A percentile compares a stretch with the other conserved stretches of the same genome.
phyloP scores from a whole-genome alignment of 2,329 filamentous ascomycete genomes.

The Beauveria sp. region DNA sequence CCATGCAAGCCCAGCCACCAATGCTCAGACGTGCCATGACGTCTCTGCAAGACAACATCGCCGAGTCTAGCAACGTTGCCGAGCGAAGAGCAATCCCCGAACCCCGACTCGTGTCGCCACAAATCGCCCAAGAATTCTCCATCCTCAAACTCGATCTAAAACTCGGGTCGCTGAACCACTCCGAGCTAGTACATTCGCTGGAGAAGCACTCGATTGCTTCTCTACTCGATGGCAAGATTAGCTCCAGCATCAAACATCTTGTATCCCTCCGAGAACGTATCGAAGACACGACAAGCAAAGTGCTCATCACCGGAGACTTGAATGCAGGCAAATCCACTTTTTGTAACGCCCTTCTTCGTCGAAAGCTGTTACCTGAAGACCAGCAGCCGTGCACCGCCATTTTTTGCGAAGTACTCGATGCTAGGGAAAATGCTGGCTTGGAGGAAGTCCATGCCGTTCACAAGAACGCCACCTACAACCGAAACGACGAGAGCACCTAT shows the following conservation, averaged over 20 bases:
- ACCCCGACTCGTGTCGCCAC: conserved; percentile 79
- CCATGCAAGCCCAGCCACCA: conserved; percentile 36
- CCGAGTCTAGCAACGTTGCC: conserved; percentile 68
- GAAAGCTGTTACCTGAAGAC: conserved; percentile 90
- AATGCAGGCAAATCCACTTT: conserved; percentile 99
- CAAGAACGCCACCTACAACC: conserved; percentile 69
- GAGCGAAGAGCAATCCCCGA: conserved; percentile 56
- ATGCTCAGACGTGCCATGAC: conserved; percentile 64
- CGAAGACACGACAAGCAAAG: conserved; percentile 95
- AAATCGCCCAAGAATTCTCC: conserved; percentile 93
- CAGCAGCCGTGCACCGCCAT: conserved; percentile 98
- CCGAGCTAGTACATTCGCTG: conserved; percentile 86
- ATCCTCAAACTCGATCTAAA: conserved; percentile 92
- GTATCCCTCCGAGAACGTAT: conserved; percentile 83
- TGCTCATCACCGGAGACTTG: conserved; percentile 87
- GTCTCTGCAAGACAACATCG: conserved; percentile 45
- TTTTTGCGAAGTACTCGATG: conserved; percentile 94
- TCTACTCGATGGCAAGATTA: conserved; percentile 87
- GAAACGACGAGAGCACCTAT: conserved; percentile 89
- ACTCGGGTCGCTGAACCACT: conserved; percentile 75
- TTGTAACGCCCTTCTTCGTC: conserved; percentile 89
- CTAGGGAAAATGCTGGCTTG: conserved; percentile 78
- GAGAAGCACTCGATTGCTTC: conserved; percentile 89
- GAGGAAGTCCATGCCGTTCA: conserved; percentile 96
- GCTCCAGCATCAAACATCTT: conserved; percentile 86